A percentile compares a stretch with the other conserved stretches of the same genome.
These are phyloP conservation scores for Tinospora cordifolia DNA, from an alignment of 164 flowering plant species.

Conservation along the genomic window DNA sequence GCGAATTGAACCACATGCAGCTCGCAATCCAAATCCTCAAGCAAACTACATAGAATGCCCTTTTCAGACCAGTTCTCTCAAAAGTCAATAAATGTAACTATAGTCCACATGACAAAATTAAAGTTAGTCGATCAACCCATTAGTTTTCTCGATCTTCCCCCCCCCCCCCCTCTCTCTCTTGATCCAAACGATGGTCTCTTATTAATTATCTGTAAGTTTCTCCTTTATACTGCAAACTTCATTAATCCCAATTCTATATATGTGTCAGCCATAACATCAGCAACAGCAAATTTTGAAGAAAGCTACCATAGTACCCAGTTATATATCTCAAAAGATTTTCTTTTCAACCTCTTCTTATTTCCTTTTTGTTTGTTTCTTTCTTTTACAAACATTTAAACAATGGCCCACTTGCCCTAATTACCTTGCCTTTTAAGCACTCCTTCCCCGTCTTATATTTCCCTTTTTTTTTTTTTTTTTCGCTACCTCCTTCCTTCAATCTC, in stretches of 20 bases:
- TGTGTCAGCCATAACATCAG: constrained; percentile 9
- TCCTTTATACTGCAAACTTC: not conserved
- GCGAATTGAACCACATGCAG: not conserved
- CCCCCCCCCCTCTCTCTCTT: not conserved
- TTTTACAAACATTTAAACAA: constrained; percentile 12
- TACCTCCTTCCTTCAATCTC: constrained; percentile 10
- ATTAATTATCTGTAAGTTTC: too few relatives aligned
- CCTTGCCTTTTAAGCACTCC: constrained; percentile 45
- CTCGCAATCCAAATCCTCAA: constrained; percentile 1
- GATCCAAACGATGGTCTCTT: not conserved
- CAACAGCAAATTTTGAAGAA: constrained; percentile 15
- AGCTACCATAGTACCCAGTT: not conserved
- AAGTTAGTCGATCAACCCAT: not conserved
- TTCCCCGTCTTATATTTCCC: constrained; percentile 10
- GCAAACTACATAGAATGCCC: constrained; percentile 8
- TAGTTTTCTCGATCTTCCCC: too few relatives aligned
- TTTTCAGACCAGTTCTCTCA: constrained; percentile 8
- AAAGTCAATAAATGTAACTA: constrained; percentile 21
- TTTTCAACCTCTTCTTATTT: constrained; percentile 13
- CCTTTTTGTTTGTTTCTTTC: constrained; percentile 9
- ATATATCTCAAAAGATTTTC: not conserved
- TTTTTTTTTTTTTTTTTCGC: constrained; percentile 13
- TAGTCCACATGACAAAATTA: not conserved
- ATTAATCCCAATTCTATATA: not conserved
- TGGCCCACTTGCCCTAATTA: constrained; percentile 23